A percentile compares a stretch with the other conserved stretches of the same genome.
These are phyloP conservation scores for Halteria grandinella DNA, from an alignment of 73 alveolate species.

Conservation along the genomic window DNA sequence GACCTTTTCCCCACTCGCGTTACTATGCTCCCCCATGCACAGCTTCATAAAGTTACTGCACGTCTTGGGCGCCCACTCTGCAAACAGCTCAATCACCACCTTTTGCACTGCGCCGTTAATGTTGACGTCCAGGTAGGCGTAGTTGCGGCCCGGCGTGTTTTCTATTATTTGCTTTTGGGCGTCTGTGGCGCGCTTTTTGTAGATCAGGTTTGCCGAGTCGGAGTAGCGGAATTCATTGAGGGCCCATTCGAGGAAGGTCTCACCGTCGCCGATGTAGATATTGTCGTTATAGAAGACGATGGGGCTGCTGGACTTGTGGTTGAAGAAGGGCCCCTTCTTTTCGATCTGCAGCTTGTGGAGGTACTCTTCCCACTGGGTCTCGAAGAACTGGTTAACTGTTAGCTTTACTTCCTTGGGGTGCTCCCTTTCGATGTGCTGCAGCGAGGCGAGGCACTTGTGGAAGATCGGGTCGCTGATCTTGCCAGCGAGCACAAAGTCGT, in stretches of 20 bases:
- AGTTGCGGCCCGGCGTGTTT: constrained; percentile 58
- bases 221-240: constrained; percentile 58
- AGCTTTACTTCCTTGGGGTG: constrained; percentile 40
- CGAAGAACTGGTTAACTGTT: constrained; percentile 45
- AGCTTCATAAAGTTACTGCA: constrained; percentile 72
- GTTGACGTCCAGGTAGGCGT: constrained; percentile 29
- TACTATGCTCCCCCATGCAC: constrained; percentile 72
- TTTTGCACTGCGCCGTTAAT: constrained; percentile 47
- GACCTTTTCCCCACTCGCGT: constrained; percentile 69
- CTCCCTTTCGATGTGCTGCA: constrained; percentile 38
- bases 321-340: constrained; percentile 65
- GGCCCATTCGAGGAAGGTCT: constrained; percentile 60
- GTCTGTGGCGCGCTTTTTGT: constrained; percentile 61
- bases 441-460: constrained; percentile 61
- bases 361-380: constrained; percentile 74
- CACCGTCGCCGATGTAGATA: constrained; percentile 49
- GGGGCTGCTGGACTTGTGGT: constrained; percentile 55
- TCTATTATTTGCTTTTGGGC: constrained; percentile 47
- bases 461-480: constrained; percentile 57
- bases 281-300: constrained; percentile 55
- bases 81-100: constrained; percentile 79
- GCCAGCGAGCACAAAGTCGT: constrained; percentile 57
- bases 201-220: constrained; percentile 57
- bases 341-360: constrained; percentile 42
- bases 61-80: constrained; percentile 80